Evolutionary conservation across 108 stramenopile genomes (phyloP), one percentile per base, ranked within the genome.

Genomic region (Cyclotella atomus): DNA sequence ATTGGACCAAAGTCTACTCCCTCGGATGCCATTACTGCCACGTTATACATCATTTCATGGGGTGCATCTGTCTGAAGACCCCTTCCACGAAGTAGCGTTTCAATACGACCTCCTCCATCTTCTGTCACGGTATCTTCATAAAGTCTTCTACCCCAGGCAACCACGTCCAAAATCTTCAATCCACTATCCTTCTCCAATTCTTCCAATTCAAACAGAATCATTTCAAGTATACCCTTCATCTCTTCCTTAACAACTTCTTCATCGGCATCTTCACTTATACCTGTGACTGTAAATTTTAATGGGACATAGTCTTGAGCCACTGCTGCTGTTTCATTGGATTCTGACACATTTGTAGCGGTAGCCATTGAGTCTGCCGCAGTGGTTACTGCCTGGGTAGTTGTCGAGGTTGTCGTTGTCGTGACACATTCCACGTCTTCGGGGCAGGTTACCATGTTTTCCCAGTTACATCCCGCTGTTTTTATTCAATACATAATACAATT

Each of bases 141-240:
- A 14, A 28, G 29, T 30, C 56, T 57, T n/a, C 56, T 57, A 10
- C 30, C 56, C 56, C 29, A 30, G 1, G 56, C 56, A 24, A 25
- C 24, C 17, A 61, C 23, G 43, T 61, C 41, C 41, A 61, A 61
- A 24, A 61, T 61, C 38, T 61, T 61, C 41, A 61, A 41, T 41
- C 41, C 36, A 21, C 41, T 61, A 10, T 41, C 60, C 14, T 25
- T 61, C 41, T 65, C 64, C 1, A 65, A 32, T 21, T 65, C 64
- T n/a, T 47, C 45, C 3, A 65, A 0, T 30, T 65, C 45, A 30
- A 65, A 65, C 25, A 65, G 16, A 32, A 65, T 65, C 45, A 29
- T 49, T 65, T 65, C 45, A 10, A 65, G 23, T 20, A 61, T 61
- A 1, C 41, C 41, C 4, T 20, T 43, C 64, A 65, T 47, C 33